phyloP scores from a whole-genome alignment of 2,329 filamentous ascomycete genomes.

The Sporothrix brunneoviolacea region DNA sequence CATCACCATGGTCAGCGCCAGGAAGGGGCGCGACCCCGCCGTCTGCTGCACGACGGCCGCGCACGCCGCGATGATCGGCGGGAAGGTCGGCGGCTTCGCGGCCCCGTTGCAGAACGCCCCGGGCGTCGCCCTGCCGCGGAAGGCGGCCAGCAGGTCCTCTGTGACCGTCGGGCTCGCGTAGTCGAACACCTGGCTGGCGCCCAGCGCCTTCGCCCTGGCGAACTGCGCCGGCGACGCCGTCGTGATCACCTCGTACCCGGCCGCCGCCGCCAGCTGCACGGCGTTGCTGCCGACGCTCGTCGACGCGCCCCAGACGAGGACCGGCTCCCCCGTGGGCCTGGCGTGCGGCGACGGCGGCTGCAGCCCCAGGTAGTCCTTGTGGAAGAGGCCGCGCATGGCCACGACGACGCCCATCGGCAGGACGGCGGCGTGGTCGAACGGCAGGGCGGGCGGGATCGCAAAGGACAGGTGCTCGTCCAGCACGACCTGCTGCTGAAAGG shows the following conservation, averaged over 20 bases:
- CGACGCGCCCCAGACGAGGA: conserved; percentile 15
- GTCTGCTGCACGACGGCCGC: conserved; percentile 1
- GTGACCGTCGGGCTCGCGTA: neutral
- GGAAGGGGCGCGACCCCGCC: neutral
- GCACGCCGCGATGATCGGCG: neutral
- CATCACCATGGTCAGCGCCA: neutral
- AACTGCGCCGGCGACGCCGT: neutral
- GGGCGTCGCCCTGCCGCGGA: neutral
- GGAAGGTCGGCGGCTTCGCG: neutral
- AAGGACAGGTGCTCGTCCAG: neutral
- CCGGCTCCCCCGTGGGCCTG: neutral
- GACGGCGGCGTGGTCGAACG: neutral
- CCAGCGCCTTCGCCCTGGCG: neutral
- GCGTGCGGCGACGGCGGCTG: neutral
- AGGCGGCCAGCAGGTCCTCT: neutral
- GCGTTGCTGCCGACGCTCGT: conserved; percentile 5
- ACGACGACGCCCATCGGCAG: conserved; percentile 3
- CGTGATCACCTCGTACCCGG: conserved; percentile 8
- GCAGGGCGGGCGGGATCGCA: neutral
- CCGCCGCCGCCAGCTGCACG: conserved; percentile 8
- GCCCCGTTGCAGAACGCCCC: conserved; percentile 1
- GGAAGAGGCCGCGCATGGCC: conserved; percentile 1
- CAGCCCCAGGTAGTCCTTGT: neutral
- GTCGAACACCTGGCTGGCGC: neutral
- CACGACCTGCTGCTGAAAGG: neutral